Percentiles rank a stretch among this genome's conserved stretches.
These are phyloP conservation scores for Nannochloris sp. DNA, from an alignment of 139 green algal genomes.

Conservation along the genomic window DNA sequence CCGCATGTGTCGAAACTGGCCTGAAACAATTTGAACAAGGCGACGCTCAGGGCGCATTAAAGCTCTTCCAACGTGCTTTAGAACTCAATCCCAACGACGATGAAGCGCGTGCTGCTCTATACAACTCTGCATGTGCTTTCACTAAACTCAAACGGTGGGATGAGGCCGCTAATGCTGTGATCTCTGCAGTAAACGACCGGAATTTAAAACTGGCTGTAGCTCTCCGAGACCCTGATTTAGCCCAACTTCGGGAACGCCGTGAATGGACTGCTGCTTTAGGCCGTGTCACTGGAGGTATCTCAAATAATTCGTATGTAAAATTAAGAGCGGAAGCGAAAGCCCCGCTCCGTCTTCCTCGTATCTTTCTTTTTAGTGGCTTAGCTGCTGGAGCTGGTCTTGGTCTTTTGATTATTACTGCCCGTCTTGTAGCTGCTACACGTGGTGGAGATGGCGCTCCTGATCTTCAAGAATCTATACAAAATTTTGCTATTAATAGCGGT, in stretches of 20 bases:
- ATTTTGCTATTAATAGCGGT: conserved; percentile 71
- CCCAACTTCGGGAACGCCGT: conserved; percentile 60
- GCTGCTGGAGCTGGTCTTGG: conserved; percentile 58
- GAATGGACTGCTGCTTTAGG: conserved; percentile 76
- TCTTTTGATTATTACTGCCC: conserved; percentile 65
- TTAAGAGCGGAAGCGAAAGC: conserved; percentile 52
- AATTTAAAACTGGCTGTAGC: conserved; percentile 74
- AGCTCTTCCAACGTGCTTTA: conserved; percentile 61
- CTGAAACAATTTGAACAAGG: conserved; percentile 38
- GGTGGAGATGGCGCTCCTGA: conserved; percentile 61
- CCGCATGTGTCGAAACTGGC: conserved; percentile 55
- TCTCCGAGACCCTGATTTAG: conserved; percentile 72
- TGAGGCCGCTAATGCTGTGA: conserved; percentile 59
- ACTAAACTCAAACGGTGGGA: conserved; percentile 70
- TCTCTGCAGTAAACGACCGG: conserved; percentile 71
- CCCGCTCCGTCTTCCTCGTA: conserved; percentile 77
- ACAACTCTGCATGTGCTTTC: conserved; percentile 86
- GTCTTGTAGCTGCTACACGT: conserved; percentile 47
- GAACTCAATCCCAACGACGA: conserved; percentile 66
- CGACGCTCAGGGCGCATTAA: conserved; percentile 40
- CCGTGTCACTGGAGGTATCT: conserved; percentile 42
- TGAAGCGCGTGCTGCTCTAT: conserved; percentile 79
- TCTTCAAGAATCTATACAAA: conserved; percentile 64
- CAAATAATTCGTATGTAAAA: conserved; percentile 38
- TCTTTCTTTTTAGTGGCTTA: conserved; percentile 70